These are phyloP conservation scores for Dalbergia cochinchinensis DNA, from an alignment of 306 rosid species.

Conservation along the genomic window DNA sequence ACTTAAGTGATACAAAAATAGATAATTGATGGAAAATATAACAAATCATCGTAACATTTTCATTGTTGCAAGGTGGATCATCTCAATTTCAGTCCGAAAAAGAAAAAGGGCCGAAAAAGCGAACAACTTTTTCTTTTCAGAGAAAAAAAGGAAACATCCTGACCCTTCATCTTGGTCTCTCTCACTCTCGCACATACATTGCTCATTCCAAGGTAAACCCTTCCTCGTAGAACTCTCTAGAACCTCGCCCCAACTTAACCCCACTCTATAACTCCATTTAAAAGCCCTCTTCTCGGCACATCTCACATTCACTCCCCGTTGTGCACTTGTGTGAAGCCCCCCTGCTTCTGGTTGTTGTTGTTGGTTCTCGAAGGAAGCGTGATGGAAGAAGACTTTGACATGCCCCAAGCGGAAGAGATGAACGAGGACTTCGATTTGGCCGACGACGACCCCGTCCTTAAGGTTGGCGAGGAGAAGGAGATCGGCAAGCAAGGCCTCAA, in stretches of 20 bases:
- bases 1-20: too few species aligned
- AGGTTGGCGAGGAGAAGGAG: constrained; percentile 94
- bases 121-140: neutral
- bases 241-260: constrained; percentile 28
- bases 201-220: neutral
- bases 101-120: neutral
- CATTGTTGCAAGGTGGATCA: too few species aligned
- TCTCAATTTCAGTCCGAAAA: too few species aligned
- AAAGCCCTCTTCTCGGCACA: neutral
- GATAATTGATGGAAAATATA: too few species aligned
- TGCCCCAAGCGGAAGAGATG: constrained; percentile 65
- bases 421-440: constrained; percentile 76
- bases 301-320: neutral
- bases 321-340: neutral
- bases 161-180: neutral
- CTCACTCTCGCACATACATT: neutral
- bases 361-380: neutral
- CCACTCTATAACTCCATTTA: neutral
- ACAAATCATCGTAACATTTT: too few species aligned
- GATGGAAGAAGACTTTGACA: constrained; percentile 81
- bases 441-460: constrained; percentile 51
- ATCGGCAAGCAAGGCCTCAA: constrained; percentile 84
- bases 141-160: neutral
- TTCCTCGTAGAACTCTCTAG: constrained; percentile 65
- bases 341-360: neutral